Evolutionary conservation across 2,329 filamentous ascomycete genomes (phyloP).

Genomic region (Colletotrichum sp.): DNA sequence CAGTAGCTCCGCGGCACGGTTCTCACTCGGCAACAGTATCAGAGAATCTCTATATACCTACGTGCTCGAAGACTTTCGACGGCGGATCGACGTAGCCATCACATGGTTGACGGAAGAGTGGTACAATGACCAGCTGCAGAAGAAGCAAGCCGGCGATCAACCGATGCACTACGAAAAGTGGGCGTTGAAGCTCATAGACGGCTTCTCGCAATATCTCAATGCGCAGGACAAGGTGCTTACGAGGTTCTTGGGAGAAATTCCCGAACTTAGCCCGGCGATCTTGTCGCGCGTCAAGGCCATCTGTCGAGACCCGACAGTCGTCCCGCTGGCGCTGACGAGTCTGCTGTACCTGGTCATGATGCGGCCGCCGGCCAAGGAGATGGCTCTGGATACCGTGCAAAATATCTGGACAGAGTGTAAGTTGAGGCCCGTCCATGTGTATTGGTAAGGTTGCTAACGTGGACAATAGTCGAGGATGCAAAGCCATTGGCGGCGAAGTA

Average conservation of each 20-base stretch:
- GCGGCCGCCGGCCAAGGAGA: constrained; percentile 67
- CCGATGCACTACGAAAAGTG: constrained; percentile 79
- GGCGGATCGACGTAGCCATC: constrained; percentile 87
- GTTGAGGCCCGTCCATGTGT: constrained; percentile 28
- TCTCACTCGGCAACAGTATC: constrained; percentile 70
- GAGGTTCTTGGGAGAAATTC: constrained; percentile 90
- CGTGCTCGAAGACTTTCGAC: constrained; percentile 89
- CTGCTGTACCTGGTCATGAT: constrained; percentile 72
- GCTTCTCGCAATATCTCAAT: constrained; percentile 90
- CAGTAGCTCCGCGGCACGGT: constrained; percentile 34
- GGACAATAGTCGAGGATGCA: constrained; percentile 61
- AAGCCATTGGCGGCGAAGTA: constrained; percentile 68
- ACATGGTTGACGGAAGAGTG: constrained; percentile 97
- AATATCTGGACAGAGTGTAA: constrained; percentile 72
- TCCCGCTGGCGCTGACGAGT: constrained; percentile 67
- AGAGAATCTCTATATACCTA: constrained; percentile 84
- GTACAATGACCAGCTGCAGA: constrained; percentile 79
- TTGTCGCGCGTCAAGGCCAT: constrained; percentile 74
- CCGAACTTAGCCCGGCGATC: constrained; percentile 75
- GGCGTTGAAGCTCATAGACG: constrained; percentile 82
- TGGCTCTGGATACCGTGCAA: constrained; percentile 69
- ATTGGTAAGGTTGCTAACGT: constrained; percentile 18
- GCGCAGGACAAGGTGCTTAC: constrained; percentile 88
- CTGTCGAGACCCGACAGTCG: constrained; percentile 70
- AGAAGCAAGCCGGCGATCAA: constrained; percentile 48